Conservation (phyloP, 225 moss, liverwort and hornwort genomes). For the Lunularia cruciata region DNA sequence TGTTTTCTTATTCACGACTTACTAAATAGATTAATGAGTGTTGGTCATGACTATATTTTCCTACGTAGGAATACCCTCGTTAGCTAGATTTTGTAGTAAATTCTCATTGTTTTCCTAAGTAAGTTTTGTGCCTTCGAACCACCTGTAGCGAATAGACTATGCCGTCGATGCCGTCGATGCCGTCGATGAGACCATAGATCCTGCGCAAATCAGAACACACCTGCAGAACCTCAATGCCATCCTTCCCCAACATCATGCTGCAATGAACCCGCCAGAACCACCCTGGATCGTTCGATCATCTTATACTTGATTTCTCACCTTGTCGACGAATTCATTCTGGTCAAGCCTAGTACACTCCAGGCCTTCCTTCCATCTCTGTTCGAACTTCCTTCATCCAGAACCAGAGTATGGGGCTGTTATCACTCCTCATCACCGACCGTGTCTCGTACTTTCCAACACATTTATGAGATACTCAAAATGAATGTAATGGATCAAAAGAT, state of each 20-base stretch:
- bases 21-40: too few species aligned
- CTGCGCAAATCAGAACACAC: slow-evolving; percentile 2
- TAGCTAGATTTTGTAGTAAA: too few species aligned
- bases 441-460: not conserved
- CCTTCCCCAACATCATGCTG: not conserved
- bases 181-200: slow-evolving; percentile 12
- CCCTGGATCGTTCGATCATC: not conserved
- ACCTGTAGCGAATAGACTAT: not conserved
- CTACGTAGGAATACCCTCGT: too few species aligned
- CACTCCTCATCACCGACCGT: not conserved
- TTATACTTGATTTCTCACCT: not conserved
- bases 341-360: not conserved
- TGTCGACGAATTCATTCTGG: slow-evolving; percentile 15
- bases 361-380: not conserved
- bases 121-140: slow-evolving; percentile 7
- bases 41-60: too few species aligned
- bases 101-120: too few species aligned
- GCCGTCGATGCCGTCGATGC: too few species aligned
- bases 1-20: too few species aligned
- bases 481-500: not conserved
- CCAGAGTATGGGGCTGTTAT: not conserved
- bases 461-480: not conserved
- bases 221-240: slow-evolving; percentile 4
- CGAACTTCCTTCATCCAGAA: not conserved
- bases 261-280: not conserved